Percentiles rank a stretch among this genome's conserved stretches.
Conservation (phyloP, 495 filamentous ascomycete genomes). For the Hypoxylon subgilvum region DNA sequence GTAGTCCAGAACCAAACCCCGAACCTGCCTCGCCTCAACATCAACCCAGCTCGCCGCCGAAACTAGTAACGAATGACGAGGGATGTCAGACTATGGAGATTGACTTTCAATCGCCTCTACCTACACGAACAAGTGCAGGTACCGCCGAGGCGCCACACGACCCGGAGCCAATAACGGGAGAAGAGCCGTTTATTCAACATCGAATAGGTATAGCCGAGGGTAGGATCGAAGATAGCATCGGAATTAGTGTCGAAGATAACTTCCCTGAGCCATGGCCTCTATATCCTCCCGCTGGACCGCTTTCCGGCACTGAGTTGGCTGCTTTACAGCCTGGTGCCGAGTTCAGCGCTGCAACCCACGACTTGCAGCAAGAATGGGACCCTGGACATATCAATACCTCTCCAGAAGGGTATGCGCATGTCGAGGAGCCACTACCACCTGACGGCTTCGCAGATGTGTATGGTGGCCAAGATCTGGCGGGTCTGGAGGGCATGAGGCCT, state of each 20-base stretch:
- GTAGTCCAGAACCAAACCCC: conserved; percentile 71
- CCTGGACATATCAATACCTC: conserved; percentile 10
- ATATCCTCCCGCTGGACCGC: conserved; percentile 1
- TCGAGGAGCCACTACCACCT: background rate
- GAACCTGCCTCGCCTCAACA: conserved; percentile 48
- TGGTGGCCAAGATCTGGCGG: background rate
- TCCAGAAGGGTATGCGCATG: conserved; percentile 9
- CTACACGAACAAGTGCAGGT: background rate
- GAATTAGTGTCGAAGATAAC: conserved; percentile 19
- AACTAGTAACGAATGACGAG: conserved; percentile 51
- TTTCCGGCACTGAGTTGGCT: conserved; percentile 19
- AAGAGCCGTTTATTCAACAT: conserved; percentile 2
- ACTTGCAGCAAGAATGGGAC: conserved; percentile 19
- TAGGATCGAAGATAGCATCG: conserved; percentile 19
- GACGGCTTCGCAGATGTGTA: conserved; percentile 1
- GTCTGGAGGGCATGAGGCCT: background rate
- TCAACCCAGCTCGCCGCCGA: conserved; percentile 13
- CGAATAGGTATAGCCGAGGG: conserved; percentile 27
- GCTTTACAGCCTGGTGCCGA: conserved; percentile 1
- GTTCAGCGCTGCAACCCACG: background rate
- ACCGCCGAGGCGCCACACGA: background rate
- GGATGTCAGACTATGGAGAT: conserved; percentile 55
- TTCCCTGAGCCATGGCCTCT: conserved; percentile 4
- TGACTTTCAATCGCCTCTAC: conserved; percentile 34
- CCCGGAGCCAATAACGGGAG: conserved; percentile 1